These are phyloP conservation scores for Syzygium grande DNA, from an alignment of 345 rosid species.

Conservation along the genomic window DNA sequence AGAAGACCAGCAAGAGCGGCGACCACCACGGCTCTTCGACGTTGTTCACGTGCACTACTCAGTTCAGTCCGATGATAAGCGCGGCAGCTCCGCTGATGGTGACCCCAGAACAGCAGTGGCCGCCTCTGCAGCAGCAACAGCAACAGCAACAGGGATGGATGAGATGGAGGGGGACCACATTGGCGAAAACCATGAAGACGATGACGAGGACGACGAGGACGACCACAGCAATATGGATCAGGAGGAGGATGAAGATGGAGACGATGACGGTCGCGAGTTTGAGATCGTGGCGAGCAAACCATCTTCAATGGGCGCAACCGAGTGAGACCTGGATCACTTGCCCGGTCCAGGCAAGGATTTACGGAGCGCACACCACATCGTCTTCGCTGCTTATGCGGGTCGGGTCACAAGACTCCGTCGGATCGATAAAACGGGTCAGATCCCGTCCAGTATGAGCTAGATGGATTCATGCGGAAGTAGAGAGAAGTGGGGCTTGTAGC, in stretches of 20 bases:
- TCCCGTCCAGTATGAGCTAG: background rate
- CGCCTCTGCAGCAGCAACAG: background rate
- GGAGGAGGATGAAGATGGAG: slow-evolving; percentile 3
- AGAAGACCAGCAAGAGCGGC: slow-evolving; percentile 1
- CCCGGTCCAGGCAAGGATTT: background rate
- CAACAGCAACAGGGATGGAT: background rate
- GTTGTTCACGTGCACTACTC: background rate
- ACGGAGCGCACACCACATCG: background rate
- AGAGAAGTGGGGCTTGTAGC: background rate
- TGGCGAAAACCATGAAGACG: slow-evolving; percentile 8
- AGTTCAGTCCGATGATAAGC: background rate
- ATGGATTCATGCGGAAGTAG: background rate
- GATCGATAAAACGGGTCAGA: background rate
- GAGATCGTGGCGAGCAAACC: slow-evolving; percentile 25
- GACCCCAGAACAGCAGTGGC: slow-evolving; percentile 5
- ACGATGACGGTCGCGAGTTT: slow-evolving; percentile 22
- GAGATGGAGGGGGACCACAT: slow-evolving; percentile 12
- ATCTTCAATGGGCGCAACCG: slow-evolving; percentile 1
- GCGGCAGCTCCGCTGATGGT: background rate
- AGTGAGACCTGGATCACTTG: background rate
- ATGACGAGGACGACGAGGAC: slow-evolving; percentile 9
- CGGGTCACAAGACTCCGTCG: background rate
- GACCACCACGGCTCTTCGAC: background rate
- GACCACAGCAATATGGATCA: background rate
- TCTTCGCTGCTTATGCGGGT: background rate